Base-by-base conservation (phyloP, 495 filamentous ascomycete species). In the Neurospora africana region DNA sequence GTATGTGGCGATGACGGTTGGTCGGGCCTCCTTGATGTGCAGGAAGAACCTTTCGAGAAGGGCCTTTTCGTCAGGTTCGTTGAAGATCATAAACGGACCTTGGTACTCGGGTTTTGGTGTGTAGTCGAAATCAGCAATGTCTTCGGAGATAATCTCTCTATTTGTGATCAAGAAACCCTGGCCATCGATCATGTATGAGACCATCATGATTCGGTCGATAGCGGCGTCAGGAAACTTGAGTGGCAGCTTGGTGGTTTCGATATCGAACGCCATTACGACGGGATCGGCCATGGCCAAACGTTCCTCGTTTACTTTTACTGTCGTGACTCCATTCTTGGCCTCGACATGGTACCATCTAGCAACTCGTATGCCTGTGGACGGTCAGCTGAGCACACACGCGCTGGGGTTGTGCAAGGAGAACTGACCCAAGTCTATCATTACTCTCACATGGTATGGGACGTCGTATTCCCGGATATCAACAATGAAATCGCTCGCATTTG, bases 141-240 rank as follows among this genome's bases (percentile, higher is more conserved):
- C 94, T 79, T 98, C 94, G 0, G 96, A 97, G 13, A 99, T 93
- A 71, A 99, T 96, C 81, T 98, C 95, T 74, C 96, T 89, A 79
- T 99, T 99, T 7, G 96, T 99, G 79, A 99, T 98, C 7, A 99
- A 83, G 78, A 99, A 98, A 17, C 95, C 95, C 82, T 97, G 95
- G 1, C 96, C 95, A 76, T 99, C 95, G 74, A 99, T 98, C 95
- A 99, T 99, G 83, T 98, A 99, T 19, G 96, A 98, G 76, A 99
- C 96, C 95, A 99, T 99, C 95, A 99, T 99, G 75, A 99, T 90
- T 81, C 97, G 95, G 82, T 99, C 95, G 74, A 97, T 90, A 3
- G 92, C 86, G 0, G 95, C 91, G 79, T 98, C 96, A n/a, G 95
- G 95, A 78, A 99, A 99, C 80, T 99, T 99, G 68, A 99, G 84